These are phyloP conservation scores for Gossypium schwendimanii DNA, from an alignment of 441 rosid species.

Conservation along the genomic window DNA sequence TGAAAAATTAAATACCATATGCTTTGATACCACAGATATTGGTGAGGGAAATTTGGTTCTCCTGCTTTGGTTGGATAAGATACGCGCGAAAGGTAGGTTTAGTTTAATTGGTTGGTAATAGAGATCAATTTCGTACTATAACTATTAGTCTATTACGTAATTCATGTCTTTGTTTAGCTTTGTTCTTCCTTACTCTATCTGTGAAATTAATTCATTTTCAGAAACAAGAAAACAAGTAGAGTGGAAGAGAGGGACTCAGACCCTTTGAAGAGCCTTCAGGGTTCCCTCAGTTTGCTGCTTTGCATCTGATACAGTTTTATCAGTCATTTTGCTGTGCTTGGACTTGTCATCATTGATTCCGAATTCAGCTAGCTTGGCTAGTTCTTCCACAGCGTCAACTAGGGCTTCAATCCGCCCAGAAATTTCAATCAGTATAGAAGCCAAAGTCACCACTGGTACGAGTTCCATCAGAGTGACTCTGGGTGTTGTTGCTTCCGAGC, in stretches of 20 bases:
- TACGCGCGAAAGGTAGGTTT: no score
- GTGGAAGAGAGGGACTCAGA: conserved; percentile 16
- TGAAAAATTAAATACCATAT: neutral
- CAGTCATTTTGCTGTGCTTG: conserved; percentile 17
- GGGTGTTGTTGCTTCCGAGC: conserved; percentile 2
- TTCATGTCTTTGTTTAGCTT: neutral
- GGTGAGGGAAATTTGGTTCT: neutral
- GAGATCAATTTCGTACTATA: no score
- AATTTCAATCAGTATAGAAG: conserved; percentile 42
- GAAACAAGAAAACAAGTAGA: neutral
- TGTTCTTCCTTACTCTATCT: neutral
- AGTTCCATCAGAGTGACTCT: conserved; percentile 32
- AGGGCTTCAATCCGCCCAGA: conserved; percentile 35
- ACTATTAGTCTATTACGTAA: no score
- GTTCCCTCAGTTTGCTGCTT: conserved; percentile 13
- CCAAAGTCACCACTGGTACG: conserved; percentile 40
- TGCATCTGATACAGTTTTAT: conserved; percentile 4
- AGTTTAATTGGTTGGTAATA: no score
- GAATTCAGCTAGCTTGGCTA: conserved; percentile 43
- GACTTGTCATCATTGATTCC: conserved; percentile 15
- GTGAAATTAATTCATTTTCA: neutral
- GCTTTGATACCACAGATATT: neutral
- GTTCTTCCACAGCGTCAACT: conserved; percentile 33
- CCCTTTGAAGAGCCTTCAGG: conserved; percentile 25
- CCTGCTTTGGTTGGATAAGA: no score